Evolutionary conservation across 2,329 filamentous ascomycete genomes (phyloP).

Genomic region (Hymenotorrendiella dingleyae): DNA sequence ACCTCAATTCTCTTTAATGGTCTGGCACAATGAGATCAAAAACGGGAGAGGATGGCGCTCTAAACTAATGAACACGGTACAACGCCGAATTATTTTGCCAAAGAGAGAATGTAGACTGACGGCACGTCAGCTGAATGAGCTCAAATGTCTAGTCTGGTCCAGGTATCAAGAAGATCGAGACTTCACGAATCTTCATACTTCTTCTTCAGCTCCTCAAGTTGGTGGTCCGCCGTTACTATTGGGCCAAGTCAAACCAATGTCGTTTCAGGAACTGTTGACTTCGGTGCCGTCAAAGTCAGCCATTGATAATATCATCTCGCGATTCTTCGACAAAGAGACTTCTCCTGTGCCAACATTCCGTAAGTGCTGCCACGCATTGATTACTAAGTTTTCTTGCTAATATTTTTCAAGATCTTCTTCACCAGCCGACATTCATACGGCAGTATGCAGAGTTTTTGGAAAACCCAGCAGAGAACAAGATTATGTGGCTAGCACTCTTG

Average conservation of each 20-base stretch:
- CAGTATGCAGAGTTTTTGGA: conserved; percentile 55
- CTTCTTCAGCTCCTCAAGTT: conserved; percentile 45
- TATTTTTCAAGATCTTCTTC: conserved; percentile 59
- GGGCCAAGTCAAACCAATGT: conserved; percentile 60
- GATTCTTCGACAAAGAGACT: conserved; percentile 79
- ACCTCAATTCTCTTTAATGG: too few relatives aligned
- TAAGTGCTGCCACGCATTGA: conserved; percentile 4
- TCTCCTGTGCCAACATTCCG: conserved; percentile 45
- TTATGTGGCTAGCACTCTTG: conserved; percentile 74
- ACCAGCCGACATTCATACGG: conserved; percentile 76
- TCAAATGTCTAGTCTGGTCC: conserved; percentile 59
- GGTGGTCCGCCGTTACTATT: conserved; percentile 66
- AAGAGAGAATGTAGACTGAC: not conserved
- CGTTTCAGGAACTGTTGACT: conserved; percentile 70
- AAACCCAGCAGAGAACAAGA: conserved; percentile 60
- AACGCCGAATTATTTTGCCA: conserved; percentile 5
- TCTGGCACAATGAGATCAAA: too few relatives aligned
- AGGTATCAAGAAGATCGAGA: conserved; percentile 64
- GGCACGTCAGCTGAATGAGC: conserved; percentile 12
- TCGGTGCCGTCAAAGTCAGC: conserved; percentile 73
- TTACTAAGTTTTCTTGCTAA: too few relatives aligned
- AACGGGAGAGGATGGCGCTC: too few relatives aligned
- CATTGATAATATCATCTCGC: conserved; percentile 73
- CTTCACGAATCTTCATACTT: conserved; percentile 53
- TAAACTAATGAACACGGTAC: too few relatives aligned